phyloP scores from a whole-genome alignment of 1,139 yeast species.

The Saccharomycopsis hybrid region DNA sequence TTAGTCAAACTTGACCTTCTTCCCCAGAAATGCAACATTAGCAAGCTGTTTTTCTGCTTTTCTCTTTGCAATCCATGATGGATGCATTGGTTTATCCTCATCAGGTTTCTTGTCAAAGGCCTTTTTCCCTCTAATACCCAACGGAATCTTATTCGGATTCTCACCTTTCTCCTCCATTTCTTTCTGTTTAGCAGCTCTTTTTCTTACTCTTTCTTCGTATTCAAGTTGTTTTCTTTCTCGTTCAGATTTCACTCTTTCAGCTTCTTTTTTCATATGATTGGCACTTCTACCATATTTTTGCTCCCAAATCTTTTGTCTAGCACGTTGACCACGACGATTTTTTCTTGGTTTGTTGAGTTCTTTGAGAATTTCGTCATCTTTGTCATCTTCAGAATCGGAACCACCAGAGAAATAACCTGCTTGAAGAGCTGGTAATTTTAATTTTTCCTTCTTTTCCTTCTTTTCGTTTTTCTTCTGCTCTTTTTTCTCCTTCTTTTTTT shows the following conservation, averaged over 20 bases:
- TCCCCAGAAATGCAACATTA: conserved; percentile 71
- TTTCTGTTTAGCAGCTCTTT: conserved; percentile 50
- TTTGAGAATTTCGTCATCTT: conserved; percentile 32
- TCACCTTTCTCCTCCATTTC: conserved; percentile 18
- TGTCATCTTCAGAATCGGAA: conserved; percentile 34
- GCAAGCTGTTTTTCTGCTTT: conserved; percentile 59
- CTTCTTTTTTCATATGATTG: conserved; percentile 69
- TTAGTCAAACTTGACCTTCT: conserved; percentile 44
- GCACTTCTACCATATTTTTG: conserved; percentile 78
- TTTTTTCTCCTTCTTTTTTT: conserved; percentile 25
- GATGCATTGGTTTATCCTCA: conserved; percentile 51
- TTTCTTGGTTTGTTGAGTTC: conserved; percentile 52
- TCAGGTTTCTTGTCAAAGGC: conserved; percentile 15
- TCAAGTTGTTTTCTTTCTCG: conserved; percentile 55
- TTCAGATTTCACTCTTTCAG: conserved; percentile 45
- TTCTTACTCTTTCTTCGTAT: conserved; percentile 66
- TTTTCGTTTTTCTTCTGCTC: conserved; percentile 26
- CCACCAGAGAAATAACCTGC: conserved; percentile 80
- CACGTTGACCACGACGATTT: conserved; percentile 94
- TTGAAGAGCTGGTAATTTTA: conserved; percentile 61
- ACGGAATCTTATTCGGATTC: conserved; percentile 30
- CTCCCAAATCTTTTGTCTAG: conserved; percentile 96
- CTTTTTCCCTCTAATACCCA: conserved; percentile 31
- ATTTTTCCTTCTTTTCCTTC: conserved; percentile 25
- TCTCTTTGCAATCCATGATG: conserved; percentile 92